Evolutionary conservation across 2,329 filamentous ascomycete species (phyloP).

Genomic region (Neofusicoccum umdonicola): DNA sequence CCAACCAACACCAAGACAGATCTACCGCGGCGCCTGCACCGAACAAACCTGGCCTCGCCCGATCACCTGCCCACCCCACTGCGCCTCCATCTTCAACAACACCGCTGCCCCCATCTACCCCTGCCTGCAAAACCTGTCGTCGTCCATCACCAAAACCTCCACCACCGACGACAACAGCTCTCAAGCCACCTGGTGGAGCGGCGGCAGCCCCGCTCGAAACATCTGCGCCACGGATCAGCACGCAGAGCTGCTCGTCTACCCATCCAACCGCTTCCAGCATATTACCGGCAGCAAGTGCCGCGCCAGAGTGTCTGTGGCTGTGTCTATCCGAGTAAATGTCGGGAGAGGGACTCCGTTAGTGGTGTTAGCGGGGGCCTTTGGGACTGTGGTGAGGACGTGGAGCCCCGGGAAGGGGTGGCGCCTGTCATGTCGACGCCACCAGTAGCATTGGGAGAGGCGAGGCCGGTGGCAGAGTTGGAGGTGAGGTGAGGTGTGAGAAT

Average conservation of each 20-base stretch:
- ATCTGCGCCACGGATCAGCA: not conserved
- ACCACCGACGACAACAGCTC: not conserved
- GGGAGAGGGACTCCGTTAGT: not conserved
- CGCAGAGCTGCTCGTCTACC: not conserved
- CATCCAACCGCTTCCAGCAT: not conserved
- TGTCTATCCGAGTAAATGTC: not conserved
- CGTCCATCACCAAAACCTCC: too few relatives aligned
- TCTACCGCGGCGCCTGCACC: conserved; percentile 2
- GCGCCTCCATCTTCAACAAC: not conserved
- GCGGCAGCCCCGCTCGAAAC: not conserved
- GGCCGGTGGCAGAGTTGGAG: not conserved
- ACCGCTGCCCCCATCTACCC: not conserved
- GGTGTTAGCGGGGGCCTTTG: not conserved
- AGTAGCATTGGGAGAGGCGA: not conserved
- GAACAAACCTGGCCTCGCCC: not conserved
- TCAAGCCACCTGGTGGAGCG: not conserved
- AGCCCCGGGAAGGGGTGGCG: not conserved
- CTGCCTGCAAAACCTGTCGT: not conserved
- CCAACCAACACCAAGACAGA: not conserved
- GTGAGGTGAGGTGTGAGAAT: not conserved
- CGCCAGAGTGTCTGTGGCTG: not conserved
- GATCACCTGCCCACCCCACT: not conserved
- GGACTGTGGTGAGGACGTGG: not conserved
- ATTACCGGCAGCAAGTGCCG: not conserved
- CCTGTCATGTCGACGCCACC: too few relatives aligned